Base-by-base conservation (phyloP, 75 land plant genomes). In the Chamaecyparis obtusa region DNA sequence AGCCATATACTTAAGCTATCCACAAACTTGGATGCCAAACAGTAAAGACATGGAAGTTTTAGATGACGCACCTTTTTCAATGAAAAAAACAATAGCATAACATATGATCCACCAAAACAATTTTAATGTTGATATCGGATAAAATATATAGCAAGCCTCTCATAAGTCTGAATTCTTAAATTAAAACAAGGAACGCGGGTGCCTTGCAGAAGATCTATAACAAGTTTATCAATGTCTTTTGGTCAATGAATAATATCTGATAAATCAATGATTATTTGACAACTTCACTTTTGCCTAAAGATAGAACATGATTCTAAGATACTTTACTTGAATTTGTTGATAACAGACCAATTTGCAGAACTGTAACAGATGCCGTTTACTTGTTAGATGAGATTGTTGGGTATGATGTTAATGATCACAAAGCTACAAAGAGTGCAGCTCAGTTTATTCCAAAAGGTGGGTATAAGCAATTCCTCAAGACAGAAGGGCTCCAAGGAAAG, bases 381-480 rank as follows among this genome's bases (percentile, higher is more conserved):
- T 88, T 92, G 32, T 88, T 95, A 16, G 96, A 95, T 79, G 93
- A 87, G 5, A 95, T 95, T 51, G 95, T 90, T 2, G 96, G 96
- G 2, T 91, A 75, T 83, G 96, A 94, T 87, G 85, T 86, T 3
- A 17, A 39, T 10, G 95, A 92, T 64, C 78, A 86, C 36, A 64
- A 84, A 39, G 92, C 92, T 24, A 94, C 96, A 46, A 57, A 36
- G 37, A 77, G 44, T 39, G 93, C 93, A 19, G 81, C 86, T 2
- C 87, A 88, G 46, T 91, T 83, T 84, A 95, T 95, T 21, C 96
- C 95, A 5, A 15, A 27, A 9, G 94, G 94, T 41, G 96, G 96
- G 1, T 95, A 92, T 72, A 87, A 83, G 46, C 94, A 95, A 48
- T 94, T 94, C 69, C 90, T 95, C 35, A 92, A 90, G 17, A 1